Base-by-base conservation (phyloP, 2,329 filamentous ascomycete species). In the Podosphaera leucotricha region DNA sequence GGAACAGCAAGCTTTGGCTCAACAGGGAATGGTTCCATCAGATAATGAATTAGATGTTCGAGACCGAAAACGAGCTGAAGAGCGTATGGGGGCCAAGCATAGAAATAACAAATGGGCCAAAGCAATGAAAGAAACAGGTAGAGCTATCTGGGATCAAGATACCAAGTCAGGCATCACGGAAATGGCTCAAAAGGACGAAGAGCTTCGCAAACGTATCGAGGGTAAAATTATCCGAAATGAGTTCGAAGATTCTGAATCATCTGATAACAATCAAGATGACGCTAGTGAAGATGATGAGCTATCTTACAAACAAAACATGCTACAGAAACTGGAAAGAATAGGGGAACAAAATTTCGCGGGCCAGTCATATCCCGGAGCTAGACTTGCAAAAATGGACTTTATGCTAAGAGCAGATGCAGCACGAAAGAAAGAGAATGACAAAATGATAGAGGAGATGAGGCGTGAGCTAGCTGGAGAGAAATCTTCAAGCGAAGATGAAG, bases 321-420 rank as follows among this genome's bases (percentile, higher is more conserved):
- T 77, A 37, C 62, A 61, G 35, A 57, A 70, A 49, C 62, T 68
- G 41, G 64, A 63, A 47, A 63, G 58, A 48, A 52, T 66, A 6
- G 62, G 63, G 15, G 60, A 62, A 16, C 61, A 65, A 8, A 62
- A 64, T 28, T 56, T 62, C 7, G 62, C 67, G 13, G 68, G 71
- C 19, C 63, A 62, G n/a, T 53, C 52, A 18, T 64, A 58, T 16
- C 71, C 71, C 0, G 67, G 71, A 52, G 77, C 77, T 13, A 78
- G 74, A 53, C 64, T 98, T 6, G 75, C 82, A 60, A 71, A 72
- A 43, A 84, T 98, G 78, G 82, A 83, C 48, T 98, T 98, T 59
- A 95, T 98, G 90, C 75, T 79, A 54, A 84, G 79, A 51, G 83
- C 85, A 1, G 86, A 94, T 55, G 80, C 78, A 22, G 68, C 75